Evolutionary conservation across 257 asterid species (phyloP), one percentile per base, ranked within the genome.

Genomic region (Petunia axillaris): DNA sequence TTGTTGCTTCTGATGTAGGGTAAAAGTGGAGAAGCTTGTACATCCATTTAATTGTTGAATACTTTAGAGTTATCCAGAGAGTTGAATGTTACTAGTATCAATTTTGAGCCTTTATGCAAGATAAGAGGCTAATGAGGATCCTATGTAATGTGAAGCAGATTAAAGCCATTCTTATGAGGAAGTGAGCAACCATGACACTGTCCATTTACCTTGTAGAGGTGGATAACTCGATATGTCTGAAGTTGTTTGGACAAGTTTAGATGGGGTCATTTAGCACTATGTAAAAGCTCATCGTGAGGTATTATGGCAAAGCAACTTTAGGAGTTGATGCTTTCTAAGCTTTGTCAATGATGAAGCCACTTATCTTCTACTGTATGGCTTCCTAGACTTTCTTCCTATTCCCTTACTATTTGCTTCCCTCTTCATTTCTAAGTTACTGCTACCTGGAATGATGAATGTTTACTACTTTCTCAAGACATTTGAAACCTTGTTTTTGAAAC

Each of bases 11-110:
- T 25, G 58, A 9, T 70, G 59, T 41, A 70, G 40, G 76, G 76
- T 44, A 70, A 46, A 25, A 46, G 10, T 10, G 25, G 41, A 70
- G 59, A 70, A 70, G 76, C 10, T 5, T 25, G 5, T 68, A 44
- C 4, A 35, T 16, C 58, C 8, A n/a, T 43, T 16, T 43, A n/a
- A 16, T 68, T 68, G 57, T 44, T 43, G 76, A 44, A 68, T 43
- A 38, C 57, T 44, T 68, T 67, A 43, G 76, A 67, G 55, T 25
- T n/a, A 67, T 67, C n/a, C 16, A 5, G 76, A 67, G 76, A 66
- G 35, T 66, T 54, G 39, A 52, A 66, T 40, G 13, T 66, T 66
- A 6, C 75, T 40, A 66, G 37, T 39, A 46, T 41, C 38, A 66
- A 66, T 66, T 6, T 15, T 41, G 53, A 41, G 54, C 54, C 54